These are phyloP conservation scores for Rhodotorula sphaerocarpa DNA, from an alignment of 768 basidiomycete species.

Conservation along the genomic window DNA sequence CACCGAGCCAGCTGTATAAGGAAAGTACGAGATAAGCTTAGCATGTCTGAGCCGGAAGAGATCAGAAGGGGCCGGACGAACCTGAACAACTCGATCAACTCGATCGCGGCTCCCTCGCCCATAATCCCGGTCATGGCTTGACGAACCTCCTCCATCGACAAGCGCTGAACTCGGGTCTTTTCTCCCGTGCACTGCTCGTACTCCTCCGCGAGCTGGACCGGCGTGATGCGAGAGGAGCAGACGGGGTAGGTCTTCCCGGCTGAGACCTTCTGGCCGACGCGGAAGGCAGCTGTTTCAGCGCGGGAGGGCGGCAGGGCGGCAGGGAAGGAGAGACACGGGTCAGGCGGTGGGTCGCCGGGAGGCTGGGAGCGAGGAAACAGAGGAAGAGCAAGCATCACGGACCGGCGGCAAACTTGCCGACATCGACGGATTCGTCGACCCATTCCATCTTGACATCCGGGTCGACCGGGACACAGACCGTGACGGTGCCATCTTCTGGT, in stretches of 20 bases:
- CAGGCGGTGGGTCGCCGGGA: no score
- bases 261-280: neutral
- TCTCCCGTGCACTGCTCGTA: slow-evolving; percentile 1
- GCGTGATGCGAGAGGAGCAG: neutral
- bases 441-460: neutral
- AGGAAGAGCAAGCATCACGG: no score
- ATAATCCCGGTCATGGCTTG: no score
- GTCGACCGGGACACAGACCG: neutral
- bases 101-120: no score
- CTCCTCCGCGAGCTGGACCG: neutral
- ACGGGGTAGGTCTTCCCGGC: neutral
- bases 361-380: no score
- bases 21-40: neutral
- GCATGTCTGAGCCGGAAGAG: neutral
- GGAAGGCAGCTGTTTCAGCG: neutral
- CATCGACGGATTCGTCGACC: slow-evolving; percentile 15
- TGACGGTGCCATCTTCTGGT: neutral
- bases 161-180: neutral
- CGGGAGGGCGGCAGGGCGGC: no score
- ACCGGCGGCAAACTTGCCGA: slow-evolving; percentile 8
- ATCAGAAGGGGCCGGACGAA: neutral
- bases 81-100: no score
- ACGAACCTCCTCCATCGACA: no score
- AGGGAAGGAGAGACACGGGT: no score
- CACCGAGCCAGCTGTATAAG: neutral